Percentiles rank a stretch among this genome's conserved stretches.
phyloP scores from a whole-genome alignment of 2,329 filamentous ascomycete species.

The Fusarium agapanthi region DNA sequence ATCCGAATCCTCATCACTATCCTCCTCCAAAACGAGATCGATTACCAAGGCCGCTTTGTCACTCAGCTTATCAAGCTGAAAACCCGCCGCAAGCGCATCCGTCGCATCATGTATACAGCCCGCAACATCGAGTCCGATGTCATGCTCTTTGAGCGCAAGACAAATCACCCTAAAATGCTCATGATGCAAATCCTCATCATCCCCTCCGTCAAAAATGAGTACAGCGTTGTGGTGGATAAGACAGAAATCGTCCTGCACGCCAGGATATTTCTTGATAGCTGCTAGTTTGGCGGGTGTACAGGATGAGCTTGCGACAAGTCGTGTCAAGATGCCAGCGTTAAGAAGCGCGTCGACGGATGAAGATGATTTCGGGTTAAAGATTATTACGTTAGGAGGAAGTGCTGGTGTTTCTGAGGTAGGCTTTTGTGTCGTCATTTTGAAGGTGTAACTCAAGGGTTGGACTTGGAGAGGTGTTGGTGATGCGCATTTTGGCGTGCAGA shows the following conservation, averaged over 20 bases:
- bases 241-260: background rate
- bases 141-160: slow-evolving; percentile 10
- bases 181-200: background rate
- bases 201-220: background rate
- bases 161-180: slow-evolving; percentile 14
- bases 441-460: background rate
- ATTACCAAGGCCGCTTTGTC: slow-evolving; percentile 8
- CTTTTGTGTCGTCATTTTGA: background rate
- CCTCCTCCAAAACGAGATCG: slow-evolving; percentile 13
- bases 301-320: slow-evolving; percentile 1
- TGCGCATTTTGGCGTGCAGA: background rate
- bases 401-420: background rate
- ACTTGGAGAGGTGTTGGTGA: background rate
- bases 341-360: background rate
- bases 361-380: background rate
- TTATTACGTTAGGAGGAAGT: background rate
- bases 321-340: background rate
- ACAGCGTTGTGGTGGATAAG: slow-evolving; percentile 1
- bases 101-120: slow-evolving; percentile 11
- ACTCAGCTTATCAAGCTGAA: slow-evolving; percentile 8
- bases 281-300: background rate
- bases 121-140: slow-evolving; percentile 13
- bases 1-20: slow-evolving; percentile 1
- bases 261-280: background rate
- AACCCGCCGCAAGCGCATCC: background rate